These are phyloP conservation scores for Pythium chondricola DNA, from an alignment of 352 stramenopile species.

Conservation along the genomic window DNA sequence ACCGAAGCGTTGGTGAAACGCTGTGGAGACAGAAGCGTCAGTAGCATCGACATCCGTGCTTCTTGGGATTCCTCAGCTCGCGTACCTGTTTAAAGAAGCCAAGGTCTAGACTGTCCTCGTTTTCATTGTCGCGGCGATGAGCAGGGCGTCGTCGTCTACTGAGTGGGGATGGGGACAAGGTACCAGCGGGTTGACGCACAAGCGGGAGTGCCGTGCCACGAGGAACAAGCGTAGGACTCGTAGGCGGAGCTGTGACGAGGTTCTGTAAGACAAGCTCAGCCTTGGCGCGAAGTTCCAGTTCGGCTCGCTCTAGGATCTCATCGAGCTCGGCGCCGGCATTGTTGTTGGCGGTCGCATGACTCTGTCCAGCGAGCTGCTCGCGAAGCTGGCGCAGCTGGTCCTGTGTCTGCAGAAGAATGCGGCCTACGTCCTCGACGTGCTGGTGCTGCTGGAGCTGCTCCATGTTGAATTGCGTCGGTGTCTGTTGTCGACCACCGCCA, in stretches of 20 bases:
- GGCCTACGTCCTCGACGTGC: conserved; percentile 76
- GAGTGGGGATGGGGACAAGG: background rate
- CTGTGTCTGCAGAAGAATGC: conserved; percentile 76
- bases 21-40: too few species aligned
- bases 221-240: conserved; percentile 25
- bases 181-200: conserved; percentile 1
- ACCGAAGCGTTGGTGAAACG: too few species aligned
- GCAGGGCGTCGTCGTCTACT: background rate
- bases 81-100: conserved; percentile 13
- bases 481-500: background rate
- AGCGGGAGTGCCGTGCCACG: too few species aligned
- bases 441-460: conserved; percentile 73
- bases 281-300: conserved; percentile 69
- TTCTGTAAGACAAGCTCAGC: conserved; percentile 72
- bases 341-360: conserved; percentile 9
- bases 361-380: conserved; percentile 47
- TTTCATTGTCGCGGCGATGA: background rate
- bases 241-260: conserved; percentile 35
- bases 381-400: conserved; percentile 70
- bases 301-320: conserved; percentile 63
- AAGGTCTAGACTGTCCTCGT: conserved; percentile 8
- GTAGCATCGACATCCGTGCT: too few species aligned
- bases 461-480: conserved; percentile 26
- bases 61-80: too few species aligned
- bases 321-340: conserved; percentile 42